A percentile compares a stretch with the other conserved stretches of the same genome.
These are phyloP conservation scores for Stemphylium vesicarium DNA, from an alignment of 2,329 filamentous ascomycete genomes.

Conservation along the genomic window DNA sequence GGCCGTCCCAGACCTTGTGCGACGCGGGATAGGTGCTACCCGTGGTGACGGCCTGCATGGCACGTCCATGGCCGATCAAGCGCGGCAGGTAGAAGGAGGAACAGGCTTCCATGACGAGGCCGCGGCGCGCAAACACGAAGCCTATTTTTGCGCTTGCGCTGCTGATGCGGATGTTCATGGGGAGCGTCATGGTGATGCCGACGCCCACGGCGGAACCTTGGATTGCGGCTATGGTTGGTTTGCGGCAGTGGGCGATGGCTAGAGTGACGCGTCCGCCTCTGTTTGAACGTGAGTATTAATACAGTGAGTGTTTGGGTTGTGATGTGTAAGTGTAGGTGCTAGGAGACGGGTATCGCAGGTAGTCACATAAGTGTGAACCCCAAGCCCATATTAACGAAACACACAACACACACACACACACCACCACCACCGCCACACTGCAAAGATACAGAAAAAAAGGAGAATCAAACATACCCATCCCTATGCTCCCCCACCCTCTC, in stretches of 20 bases:
- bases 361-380: no score
- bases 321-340: no score
- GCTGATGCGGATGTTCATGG: conserved; percentile 61
- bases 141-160: conserved; percentile 69
- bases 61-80: conserved; percentile 68
- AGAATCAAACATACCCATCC: conserved; percentile 57
- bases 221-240: conserved; percentile 63
- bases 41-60: conserved; percentile 71
- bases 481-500: conserved; percentile 58
- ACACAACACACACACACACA: no score
- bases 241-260: conserved; percentile 64
- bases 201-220: conserved; percentile 64
- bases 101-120: conserved; percentile 74
- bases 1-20: conserved; percentile 60
- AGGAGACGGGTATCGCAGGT: no score
- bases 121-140: conserved; percentile 74
- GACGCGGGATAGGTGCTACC: conserved; percentile 63
- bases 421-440: no score
- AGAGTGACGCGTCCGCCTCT: conserved; percentile 56
- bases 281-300: neutral
- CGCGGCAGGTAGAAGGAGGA: conserved; percentile 75
- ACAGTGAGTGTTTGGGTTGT: no score
- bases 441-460: no score
- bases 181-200: conserved; percentile 65
- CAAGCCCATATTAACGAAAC: neutral